These are phyloP conservation scores for Globisporangium takayamanum DNA, from an alignment of 352 stramenopile species.

Conservation along the genomic window DNA sequence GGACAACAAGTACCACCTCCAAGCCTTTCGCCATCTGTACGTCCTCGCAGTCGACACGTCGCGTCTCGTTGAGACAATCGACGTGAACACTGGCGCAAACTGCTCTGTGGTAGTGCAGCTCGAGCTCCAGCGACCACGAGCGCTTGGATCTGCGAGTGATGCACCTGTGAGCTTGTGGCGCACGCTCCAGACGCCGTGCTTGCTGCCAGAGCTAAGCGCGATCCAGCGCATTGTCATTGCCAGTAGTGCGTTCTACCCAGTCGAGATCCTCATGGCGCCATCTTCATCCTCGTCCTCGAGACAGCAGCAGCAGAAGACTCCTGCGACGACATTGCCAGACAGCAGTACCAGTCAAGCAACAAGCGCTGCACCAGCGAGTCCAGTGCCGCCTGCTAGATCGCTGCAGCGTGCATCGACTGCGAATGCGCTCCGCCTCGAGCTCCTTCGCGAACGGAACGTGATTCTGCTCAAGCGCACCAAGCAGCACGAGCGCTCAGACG, in stretches of 20 bases:
- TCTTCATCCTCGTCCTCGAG: background rate
- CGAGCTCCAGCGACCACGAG: conserved; percentile 18
- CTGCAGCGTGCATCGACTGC: conserved; percentile 11
- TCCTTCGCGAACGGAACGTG: conserved; percentile 46
- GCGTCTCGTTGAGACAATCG: conserved; percentile 67
- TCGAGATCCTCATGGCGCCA: conserved; percentile 44
- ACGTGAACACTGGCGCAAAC: conserved; percentile 45
- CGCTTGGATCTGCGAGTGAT: background rate
- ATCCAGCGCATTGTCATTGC: conserved; percentile 53
- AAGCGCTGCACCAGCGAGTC: too few relatives aligned
- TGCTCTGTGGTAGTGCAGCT: conserved; percentile 45
- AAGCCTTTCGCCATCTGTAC: conserved; percentile 90
- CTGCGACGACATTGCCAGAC: conserved; percentile 6
- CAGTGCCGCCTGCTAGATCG: too few relatives aligned
- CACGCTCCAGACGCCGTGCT: conserved; percentile 51
- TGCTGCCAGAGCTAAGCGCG: conserved; percentile 55
- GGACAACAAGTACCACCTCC: conserved; percentile 92
- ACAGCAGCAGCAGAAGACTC: background rate
- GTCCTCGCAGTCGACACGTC: conserved; percentile 76
- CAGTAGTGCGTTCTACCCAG: conserved; percentile 49
- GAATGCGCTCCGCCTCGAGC: conserved; percentile 49
- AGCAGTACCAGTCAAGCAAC: background rate
- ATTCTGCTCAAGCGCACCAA: conserved; percentile 57
- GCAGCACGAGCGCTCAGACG: conserved; percentile 8
- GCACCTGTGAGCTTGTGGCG: conserved; percentile 9